phyloP scores from a whole-genome alignment of 805 yeast genomes.

The Starmerella gropengiesseri region DNA sequence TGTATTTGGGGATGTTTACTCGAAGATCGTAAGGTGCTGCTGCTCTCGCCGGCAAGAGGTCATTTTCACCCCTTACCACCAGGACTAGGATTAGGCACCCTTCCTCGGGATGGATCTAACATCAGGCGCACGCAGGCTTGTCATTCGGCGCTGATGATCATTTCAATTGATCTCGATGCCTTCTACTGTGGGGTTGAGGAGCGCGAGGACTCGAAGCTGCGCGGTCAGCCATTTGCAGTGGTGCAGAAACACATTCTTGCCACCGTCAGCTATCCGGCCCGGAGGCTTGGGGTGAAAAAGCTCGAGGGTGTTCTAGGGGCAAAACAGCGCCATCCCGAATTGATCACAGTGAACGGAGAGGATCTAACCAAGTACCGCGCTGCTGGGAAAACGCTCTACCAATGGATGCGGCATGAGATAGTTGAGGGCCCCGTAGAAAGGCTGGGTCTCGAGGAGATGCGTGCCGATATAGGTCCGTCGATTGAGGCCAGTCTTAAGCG shows the following conservation, averaged over 20 bases:
- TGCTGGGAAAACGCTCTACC: slow-evolving; percentile 26
- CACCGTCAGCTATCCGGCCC: slow-evolving; percentile 28
- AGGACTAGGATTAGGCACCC: too few relatives aligned
- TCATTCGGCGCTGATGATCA: too few relatives aligned
- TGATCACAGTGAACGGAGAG: slow-evolving; percentile 28
- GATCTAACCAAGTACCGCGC: slow-evolving; percentile 25
- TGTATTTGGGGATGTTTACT: too few relatives aligned
- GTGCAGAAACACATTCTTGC: slow-evolving; percentile 27
- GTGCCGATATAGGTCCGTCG: slow-evolving; percentile 24
- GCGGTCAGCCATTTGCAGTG: slow-evolving; percentile 27
- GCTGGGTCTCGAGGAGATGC: slow-evolving; percentile 30
- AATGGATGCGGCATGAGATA: slow-evolving; percentile 19
- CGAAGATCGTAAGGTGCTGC: too few relatives aligned
- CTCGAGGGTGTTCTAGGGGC: slow-evolving; percentile 20
- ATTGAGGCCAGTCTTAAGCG: slow-evolving; percentile 8
- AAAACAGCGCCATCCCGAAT: slow-evolving; percentile 20
- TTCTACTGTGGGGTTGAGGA: slow-evolving; percentile 31
- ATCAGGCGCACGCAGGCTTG: too few relatives aligned
- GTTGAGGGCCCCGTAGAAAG: slow-evolving; percentile 26
- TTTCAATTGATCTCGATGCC: slow-evolving; percentile 29
- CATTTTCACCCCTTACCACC: too few relatives aligned
- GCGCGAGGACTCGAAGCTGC: slow-evolving; percentile 23
- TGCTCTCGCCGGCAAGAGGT: too few relatives aligned
- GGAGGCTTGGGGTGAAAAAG: slow-evolving; percentile 27
- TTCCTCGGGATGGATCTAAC: too few relatives aligned